Evolutionary conservation across 208 protist genomes (phyloP).

Genomic region (Leishmania amazonensis): DNA sequence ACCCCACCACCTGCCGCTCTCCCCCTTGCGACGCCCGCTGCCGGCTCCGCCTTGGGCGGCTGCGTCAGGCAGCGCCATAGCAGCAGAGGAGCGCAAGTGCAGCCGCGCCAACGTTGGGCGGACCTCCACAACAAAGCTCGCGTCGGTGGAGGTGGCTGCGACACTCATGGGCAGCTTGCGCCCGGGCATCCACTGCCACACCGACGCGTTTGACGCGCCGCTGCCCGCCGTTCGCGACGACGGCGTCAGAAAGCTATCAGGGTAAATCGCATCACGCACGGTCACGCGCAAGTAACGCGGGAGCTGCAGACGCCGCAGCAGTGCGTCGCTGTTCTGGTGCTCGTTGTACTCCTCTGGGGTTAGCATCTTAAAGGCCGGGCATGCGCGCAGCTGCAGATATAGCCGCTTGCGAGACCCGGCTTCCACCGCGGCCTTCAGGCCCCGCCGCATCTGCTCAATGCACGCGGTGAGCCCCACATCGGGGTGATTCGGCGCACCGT

Average conservation of each 20-base stretch:
- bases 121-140: conserved; percentile 68
- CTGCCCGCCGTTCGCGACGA: neutral
- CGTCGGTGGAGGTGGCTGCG: conserved; percentile 31
- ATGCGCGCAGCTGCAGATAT: conserved; percentile 64
- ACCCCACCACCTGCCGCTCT: conserved; percentile 19
- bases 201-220: neutral
- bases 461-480: conserved; percentile 74
- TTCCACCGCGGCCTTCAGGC: conserved; percentile 43
- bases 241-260: conserved; percentile 60
- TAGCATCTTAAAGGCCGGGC: conserved; percentile 80
- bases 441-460: conserved; percentile 48
- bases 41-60: neutral
- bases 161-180: neutral
- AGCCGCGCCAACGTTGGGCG: conserved; percentile 79
- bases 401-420: conserved; percentile 53
- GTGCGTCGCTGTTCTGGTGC: conserved; percentile 67
- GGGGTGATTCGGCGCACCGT: neutral
- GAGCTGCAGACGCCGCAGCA: conserved; percentile 59
- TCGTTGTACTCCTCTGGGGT: conserved; percentile 82
- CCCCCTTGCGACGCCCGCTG: neutral
- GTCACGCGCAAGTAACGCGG: conserved; percentile 76
- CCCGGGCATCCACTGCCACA: neutral
- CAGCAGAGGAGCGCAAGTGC: conserved; percentile 52
- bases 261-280: conserved; percentile 47
- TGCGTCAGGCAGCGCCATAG: neutral